Evolutionary conservation across 306 rosid species (phyloP).

Genomic region (Carpinus viminea): DNA sequence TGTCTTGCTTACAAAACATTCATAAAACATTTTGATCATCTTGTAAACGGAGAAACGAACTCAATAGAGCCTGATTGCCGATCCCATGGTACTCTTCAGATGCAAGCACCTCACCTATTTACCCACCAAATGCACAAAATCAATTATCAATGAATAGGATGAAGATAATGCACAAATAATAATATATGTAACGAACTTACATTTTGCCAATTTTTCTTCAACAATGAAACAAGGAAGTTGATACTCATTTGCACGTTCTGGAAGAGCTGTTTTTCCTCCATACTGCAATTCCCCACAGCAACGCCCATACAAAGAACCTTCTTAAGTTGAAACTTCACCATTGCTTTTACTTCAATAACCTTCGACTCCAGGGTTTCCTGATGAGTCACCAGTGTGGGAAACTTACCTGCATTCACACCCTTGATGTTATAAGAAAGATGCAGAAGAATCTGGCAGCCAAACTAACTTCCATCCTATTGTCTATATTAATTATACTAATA

Average conservation of each 20-base stretch:
- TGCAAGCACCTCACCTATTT: constrained; percentile 65
- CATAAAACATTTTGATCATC: neutral
- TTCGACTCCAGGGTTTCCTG: constrained; percentile 87
- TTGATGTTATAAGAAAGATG: neutral
- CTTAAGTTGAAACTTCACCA: constrained; percentile 83
- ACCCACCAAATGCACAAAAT: constrained; percentile 6
- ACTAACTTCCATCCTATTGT: neutral
- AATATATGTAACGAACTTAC: constrained; percentile 39
- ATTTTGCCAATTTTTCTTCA: constrained; percentile 91
- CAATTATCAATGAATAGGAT: neutral
- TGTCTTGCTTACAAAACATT: constrained; percentile 6
- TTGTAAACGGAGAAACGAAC: neutral
- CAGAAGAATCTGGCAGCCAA: neutral
- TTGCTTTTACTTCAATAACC: constrained; percentile 80
- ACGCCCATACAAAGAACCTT: constrained; percentile 94
- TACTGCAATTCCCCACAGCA: constrained; percentile 77
- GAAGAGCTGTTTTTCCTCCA: constrained; percentile 92
- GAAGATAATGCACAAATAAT: neutral
- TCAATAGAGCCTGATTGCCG: constrained; percentile 57
- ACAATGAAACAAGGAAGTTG: constrained; percentile 76
- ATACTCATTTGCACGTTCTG: constrained; percentile 83
- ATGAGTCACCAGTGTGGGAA: constrained; percentile 79
- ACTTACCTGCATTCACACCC: constrained; percentile 54
- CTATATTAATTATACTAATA: neutral
- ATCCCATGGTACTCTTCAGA: constrained; percentile 73